phyloP scores from a whole-genome alignment of 2,329 filamentous ascomycete genomes.

The Lecanosticta acicola region DNA sequence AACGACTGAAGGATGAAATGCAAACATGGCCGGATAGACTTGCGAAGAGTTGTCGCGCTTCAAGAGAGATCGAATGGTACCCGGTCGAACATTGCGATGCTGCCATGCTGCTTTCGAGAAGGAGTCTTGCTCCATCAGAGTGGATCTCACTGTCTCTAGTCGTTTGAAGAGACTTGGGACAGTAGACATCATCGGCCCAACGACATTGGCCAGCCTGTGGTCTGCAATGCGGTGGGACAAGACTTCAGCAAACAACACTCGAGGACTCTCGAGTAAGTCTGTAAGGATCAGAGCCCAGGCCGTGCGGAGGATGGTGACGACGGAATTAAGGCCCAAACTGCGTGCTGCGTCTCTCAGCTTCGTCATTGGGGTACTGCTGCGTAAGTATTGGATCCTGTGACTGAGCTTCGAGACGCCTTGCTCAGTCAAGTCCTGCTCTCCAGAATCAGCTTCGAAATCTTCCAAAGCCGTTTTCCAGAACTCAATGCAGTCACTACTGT shows the following conservation, averaged over 20 bases:
- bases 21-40: constrained; percentile 14
- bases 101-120: constrained; percentile 11
- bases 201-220: constrained; percentile 5
- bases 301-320: constrained; percentile 11
- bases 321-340: constrained; percentile 5
- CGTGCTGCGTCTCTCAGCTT: constrained; percentile 5
- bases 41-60: constrained; percentile 2
- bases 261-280: constrained; percentile 11
- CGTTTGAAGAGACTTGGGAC: constrained; percentile 9
- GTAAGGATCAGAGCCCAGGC: constrained; percentile 11
- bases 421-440: constrained; percentile 3
- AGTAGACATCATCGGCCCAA: constrained; percentile 12
- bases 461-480: constrained; percentile 13
- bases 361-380: constrained; percentile 5
- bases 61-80: constrained; percentile 9
- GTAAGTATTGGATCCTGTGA: constrained; percentile 8
- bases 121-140: constrained; percentile 7
- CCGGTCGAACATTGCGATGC: constrained; percentile 12
- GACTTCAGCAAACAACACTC: constrained; percentile 12
- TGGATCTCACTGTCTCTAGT: constrained; percentile 2
- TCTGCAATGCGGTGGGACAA: constrained; percentile 12
- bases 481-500: constrained; percentile 1
- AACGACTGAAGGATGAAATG: constrained; percentile 10
- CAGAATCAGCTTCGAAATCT: constrained; percentile 6
- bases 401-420: constrained; percentile 2